phyloP scores from a whole-genome alignment of 176 grass and related monocot species.

The Leersia perrieri region DNA sequence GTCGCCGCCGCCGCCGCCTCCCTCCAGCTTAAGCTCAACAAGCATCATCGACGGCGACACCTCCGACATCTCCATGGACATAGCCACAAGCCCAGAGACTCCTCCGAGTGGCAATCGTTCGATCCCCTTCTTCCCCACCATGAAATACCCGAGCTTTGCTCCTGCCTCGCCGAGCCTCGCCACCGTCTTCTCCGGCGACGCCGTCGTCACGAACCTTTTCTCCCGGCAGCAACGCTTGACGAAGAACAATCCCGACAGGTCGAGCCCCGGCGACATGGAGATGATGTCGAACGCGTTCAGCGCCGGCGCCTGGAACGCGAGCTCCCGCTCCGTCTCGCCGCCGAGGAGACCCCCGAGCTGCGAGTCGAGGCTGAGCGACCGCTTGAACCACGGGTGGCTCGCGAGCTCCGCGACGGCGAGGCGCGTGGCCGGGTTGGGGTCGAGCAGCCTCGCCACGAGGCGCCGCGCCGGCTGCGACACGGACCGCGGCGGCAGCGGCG shows the following conservation, averaged over 20 bases:
- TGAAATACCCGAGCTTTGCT: conserved; percentile 61
- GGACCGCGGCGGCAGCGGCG: conserved; percentile 57
- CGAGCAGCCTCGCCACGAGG: conserved; percentile 66
- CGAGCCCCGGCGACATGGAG: conserved; percentile 63
- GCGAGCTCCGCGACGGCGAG: conserved; percentile 55
- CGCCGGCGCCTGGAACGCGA: conserved; percentile 35
- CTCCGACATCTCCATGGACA: conserved; percentile 76
- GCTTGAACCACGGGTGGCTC: conserved; percentile 84
- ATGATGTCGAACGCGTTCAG: conserved; percentile 95
- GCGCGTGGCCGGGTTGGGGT: conserved; percentile 78
- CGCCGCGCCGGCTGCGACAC: conserved; percentile 56
- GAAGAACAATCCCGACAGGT: conserved; percentile 72
- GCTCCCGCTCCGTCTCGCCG: conserved; percentile 32
- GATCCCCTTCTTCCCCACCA: conserved; percentile 49
- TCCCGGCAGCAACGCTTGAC: conserved; percentile 38
- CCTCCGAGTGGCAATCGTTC: conserved; percentile 38
- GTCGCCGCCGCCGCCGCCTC: conserved; percentile 36
- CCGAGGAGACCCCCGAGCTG: conserved; percentile 53
- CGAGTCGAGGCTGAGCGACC: conserved; percentile 84
- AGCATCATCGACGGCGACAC: conserved; percentile 59
- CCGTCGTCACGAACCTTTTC: conserved; percentile 70
- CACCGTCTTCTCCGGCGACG: conserved; percentile 58
- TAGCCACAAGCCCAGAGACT: conserved; percentile 47
- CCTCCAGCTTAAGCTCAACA: conserved; percentile 64
- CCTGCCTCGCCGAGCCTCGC: conserved; percentile 48